Evolutionary conservation across 208 protist species (phyloP), one percentile per base, ranked within the genome.

Genomic region (Trypanosoma boissoni): DNA sequence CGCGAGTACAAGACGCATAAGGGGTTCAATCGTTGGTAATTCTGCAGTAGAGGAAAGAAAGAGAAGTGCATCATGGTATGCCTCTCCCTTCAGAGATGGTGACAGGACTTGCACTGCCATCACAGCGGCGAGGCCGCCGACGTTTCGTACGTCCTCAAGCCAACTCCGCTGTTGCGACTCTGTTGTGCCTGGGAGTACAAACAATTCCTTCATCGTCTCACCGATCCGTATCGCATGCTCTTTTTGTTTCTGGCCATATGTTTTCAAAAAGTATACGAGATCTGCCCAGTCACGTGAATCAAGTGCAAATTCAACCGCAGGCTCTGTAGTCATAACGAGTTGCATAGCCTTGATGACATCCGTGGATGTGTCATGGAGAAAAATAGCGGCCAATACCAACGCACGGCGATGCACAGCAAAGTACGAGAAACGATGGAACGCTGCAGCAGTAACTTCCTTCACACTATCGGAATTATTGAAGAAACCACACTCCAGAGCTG

Each of bases 351-450:
- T 72, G 10, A 73, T 39, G 31, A 94, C 78, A 52, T 70, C 84
- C 16, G 57, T 20, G 24, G 78, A 78, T 36, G 67, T 39, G 42
- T 88, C 76, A 46, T 72, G 49, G 10, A 65, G 24, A 45, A 86
- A 85, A 45, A 91, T 78, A 46, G 68, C 72, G 10, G 84, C 83
- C 26, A 93, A 61, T 41, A 90, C 77, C 14, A 93, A 77, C 6
- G 89, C 89, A 28, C 83, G 86, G 50, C 89, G 86, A 62, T 72
- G 89, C 26, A 53, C 68, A 3, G 50, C 55, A 75, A 96, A 96
- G 69, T 92, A 82, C 12, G 79, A 42, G 61, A 96, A 92, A 34
- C 82, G 71, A 42, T 62, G 53, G 68, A 80, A 88, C 20, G 82
- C 71, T 20, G 74, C 69, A 21, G 89, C 86, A 8, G 76, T 83